These are phyloP conservation scores for Tylopilus balloui DNA, from an alignment of 768 basidiomycete genomes.

Conservation along the genomic window DNA sequence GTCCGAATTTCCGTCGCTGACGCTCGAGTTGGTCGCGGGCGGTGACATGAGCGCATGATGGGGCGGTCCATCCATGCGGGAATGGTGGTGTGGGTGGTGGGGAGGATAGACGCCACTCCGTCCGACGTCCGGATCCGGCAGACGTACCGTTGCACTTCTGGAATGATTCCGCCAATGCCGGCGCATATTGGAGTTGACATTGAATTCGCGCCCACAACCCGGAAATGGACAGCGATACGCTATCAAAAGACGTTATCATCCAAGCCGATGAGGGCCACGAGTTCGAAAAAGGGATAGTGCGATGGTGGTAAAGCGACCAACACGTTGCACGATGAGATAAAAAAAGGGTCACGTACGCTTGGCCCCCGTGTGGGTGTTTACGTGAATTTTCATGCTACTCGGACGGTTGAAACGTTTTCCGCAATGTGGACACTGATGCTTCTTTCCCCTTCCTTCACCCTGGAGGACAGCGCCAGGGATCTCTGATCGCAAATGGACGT, in stretches of 20 bases:
- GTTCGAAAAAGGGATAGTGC: slow-evolving; percentile 4
- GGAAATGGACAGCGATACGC: slow-evolving; percentile 75
- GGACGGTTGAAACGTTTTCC: slow-evolving; percentile 41
- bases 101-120: slow-evolving; percentile 13
- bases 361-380: slow-evolving; percentile 40
- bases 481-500: slow-evolving; percentile 29
- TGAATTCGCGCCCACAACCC: slow-evolving; percentile 72
- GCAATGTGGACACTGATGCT: slow-evolving; percentile 37
- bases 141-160: slow-evolving; percentile 20
- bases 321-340: slow-evolving; percentile 20
- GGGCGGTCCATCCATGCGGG: slow-evolving; percentile 7
- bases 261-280: not conserved
- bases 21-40: slow-evolving; percentile 28
- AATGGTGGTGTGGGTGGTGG: slow-evolving; percentile 5
- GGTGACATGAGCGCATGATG: slow-evolving; percentile 26
- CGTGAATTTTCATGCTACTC: slow-evolving; percentile 40
- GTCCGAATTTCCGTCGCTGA: slow-evolving; percentile 27
- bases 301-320: slow-evolving; percentile 16
- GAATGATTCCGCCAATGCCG: slow-evolving; percentile 71
- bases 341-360: slow-evolving; percentile 30
- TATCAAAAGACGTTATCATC: slow-evolving; percentile 27
- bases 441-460: slow-evolving; percentile 32
- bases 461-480: slow-evolving; percentile 26
- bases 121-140: slow-evolving; percentile 20
- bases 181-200: slow-evolving; percentile 83